phyloP scores from a whole-genome alignment of 1,284 basidiomycete genomes.

The Prillingera fragicola region DNA sequence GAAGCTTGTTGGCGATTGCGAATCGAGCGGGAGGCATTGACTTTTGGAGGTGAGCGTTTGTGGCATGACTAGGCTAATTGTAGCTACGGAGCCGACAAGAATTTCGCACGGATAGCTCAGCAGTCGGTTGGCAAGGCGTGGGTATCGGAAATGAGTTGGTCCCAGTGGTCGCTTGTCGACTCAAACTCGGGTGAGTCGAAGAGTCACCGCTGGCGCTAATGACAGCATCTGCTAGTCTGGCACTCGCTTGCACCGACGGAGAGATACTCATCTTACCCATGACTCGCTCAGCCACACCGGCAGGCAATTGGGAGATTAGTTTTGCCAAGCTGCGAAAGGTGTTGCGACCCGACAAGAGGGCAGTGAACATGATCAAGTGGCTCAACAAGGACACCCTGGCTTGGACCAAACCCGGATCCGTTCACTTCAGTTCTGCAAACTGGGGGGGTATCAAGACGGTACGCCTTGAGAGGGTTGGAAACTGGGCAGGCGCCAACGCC shows the following conservation, averaged over 20 bases:
- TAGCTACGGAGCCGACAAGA: neutral
- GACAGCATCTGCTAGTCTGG: no score
- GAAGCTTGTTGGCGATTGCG: conserved; percentile 35
- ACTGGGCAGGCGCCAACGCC: conserved; percentile 40
- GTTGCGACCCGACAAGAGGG: conserved; percentile 25
- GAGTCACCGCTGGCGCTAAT: no score
- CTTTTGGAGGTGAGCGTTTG: conserved; percentile 37
- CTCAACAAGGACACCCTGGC: conserved; percentile 29
- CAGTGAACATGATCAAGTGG: conserved; percentile 31
- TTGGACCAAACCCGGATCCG: conserved; percentile 35
- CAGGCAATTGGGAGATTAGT: no score
- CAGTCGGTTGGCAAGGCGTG: conserved; percentile 5
- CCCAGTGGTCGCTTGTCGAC: conserved; percentile 21
- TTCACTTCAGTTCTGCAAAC: conserved; percentile 22
- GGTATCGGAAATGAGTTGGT: conserved; percentile 22
- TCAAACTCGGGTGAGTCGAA: no score
- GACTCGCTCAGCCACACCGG: no score
- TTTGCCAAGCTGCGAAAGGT: no score
- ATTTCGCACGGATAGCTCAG: neutral
- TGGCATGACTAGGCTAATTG: neutral
- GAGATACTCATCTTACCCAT: no score
- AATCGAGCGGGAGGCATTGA: conserved; percentile 29
- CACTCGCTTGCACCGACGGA: no score
- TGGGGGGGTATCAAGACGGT: conserved; percentile 20
- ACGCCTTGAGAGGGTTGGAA: conserved; percentile 29